Percentiles rank a stretch among this genome's conserved stretches.
Evolutionary conservation across 257 asterid species (phyloP).

Genomic region (Rhazya stricta): DNA sequence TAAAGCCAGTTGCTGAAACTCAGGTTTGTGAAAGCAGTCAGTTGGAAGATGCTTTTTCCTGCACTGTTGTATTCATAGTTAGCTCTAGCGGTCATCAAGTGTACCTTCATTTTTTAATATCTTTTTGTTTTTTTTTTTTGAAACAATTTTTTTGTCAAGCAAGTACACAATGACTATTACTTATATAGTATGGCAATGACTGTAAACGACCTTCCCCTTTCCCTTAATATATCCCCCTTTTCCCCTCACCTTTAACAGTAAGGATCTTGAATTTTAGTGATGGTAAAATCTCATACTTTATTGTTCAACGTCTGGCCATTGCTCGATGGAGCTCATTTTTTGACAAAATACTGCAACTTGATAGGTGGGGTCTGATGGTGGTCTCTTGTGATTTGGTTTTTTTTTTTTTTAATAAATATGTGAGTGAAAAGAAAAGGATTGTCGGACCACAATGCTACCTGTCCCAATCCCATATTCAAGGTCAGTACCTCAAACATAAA

Average conservation of each 20-base stretch:
- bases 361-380: too few species aligned
- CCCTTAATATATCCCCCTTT: neutral
- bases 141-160: neutral
- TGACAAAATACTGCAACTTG: too few species aligned
- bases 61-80: slow-evolving; percentile 10
- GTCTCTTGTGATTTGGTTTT: too few species aligned
- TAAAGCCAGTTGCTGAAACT: slow-evolving; percentile 1
- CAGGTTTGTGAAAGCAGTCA: neutral
- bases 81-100: slow-evolving; percentile 1
- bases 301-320: too few species aligned
- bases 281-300: neutral
- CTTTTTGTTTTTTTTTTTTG: too few species aligned
- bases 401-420: too few species aligned
- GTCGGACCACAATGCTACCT: too few species aligned
- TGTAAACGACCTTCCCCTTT: neutral
- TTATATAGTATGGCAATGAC: neutral
- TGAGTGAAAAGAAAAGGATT: too few species aligned
- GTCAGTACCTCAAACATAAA: too few species aligned
- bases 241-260: neutral
- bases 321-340: too few species aligned
- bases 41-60: neutral
- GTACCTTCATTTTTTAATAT: neutral
- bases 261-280: neutral
- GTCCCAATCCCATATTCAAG: too few species aligned
- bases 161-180: neutral